Evolutionary conservation across 108 stramenopile species (phyloP).

Genomic region (Chaetoceros tenuissimus): DNA sequence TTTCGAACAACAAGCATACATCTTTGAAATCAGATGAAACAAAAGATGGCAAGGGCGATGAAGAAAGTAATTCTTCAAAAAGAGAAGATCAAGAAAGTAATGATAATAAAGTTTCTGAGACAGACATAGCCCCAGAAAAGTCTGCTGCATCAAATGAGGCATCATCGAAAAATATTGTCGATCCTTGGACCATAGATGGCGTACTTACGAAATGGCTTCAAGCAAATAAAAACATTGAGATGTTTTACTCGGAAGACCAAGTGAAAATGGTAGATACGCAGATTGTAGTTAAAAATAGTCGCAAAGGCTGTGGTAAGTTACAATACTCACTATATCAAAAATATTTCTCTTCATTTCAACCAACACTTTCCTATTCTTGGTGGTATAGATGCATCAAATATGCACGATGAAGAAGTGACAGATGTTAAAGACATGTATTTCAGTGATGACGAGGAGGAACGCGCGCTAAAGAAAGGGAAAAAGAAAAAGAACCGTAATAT

Average conservation of each 20-base stretch:
- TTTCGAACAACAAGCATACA: constrained; percentile 30
- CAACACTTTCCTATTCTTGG: neutral
- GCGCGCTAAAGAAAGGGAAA: constrained; percentile 43
- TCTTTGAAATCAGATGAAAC: too few species aligned
- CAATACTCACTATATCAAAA: neutral
- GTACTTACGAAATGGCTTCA: constrained; percentile 36
- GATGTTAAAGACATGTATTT: constrained; percentile 55
- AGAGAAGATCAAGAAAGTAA: constrained; percentile 5
- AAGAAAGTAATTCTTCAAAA: neutral
- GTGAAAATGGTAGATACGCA: constrained; percentile 58
- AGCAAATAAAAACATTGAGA: constrained; percentile 16
- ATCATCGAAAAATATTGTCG: constrained; percentile 7
- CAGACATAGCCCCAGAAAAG: constrained; percentile 1
- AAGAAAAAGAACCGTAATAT: constrained; percentile 14
- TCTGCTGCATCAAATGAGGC: neutral
- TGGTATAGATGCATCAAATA: constrained; percentile 67
- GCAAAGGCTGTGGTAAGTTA: constrained; percentile 63
- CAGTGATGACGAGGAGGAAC: constrained; percentile 80
- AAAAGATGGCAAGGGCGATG: constrained; percentile 2
- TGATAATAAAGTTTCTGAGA: neutral
- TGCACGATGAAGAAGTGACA: constrained; percentile 74
- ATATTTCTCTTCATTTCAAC: neutral
- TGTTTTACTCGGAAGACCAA: constrained; percentile 54
- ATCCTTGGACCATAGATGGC: constrained; percentile 58
- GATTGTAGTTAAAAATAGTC: constrained; percentile 40